Base-by-base conservation (phyloP, 1,284 basidiomycete species). In the Dichomitus squalens region DNA sequence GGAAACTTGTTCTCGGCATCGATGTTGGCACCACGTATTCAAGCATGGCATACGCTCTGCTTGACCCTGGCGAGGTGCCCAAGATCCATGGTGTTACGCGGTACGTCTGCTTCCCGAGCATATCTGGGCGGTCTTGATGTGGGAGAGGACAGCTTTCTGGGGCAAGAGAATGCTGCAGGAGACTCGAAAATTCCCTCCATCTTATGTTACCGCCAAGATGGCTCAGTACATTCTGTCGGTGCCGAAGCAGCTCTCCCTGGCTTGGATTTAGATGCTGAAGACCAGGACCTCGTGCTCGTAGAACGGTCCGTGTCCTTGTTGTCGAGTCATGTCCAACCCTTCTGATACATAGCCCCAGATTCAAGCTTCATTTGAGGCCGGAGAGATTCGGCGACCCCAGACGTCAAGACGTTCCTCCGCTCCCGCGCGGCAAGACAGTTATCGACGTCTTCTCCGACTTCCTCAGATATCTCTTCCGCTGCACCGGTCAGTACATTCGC, bases 11-110 rank as follows among this genome's bases (percentile, higher is more conserved):
- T 16, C 63, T 83, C 4, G 81, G 78, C 0, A 76, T 84, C 44
- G 82, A 84, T 60, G 66, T 84, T 0, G 82, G 82, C 0, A 83
- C 81, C 0, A 84, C 82, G 0, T 83, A 72, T 62, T 82, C 81
- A 47, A 81, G 81, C 0, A 70, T 79, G 0, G 78, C 80, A 0
- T 84, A 82, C 55, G 59, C 71, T 20, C 65, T 80, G 21, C 66
- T 79, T 4, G 76, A 79, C 39, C 81, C 82, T 12, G 80, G 81
- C 14, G 71, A 77, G 27, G 65, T 77, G 0, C 81, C 83, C 4
- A 74, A 75, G 56, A 79, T 81, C 36, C 73, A 71, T 23, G 73
- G 74, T 1, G 77, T 85, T 5, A 77, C 74, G 0, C 72, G 77
- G 80, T 79, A 16, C 20, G 49, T n/a, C n/a, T n/a, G n/a, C n/a